A percentile compares a stretch with the other conserved stretches of the same genome.
Conservation (phyloP, 768 basidiomycete genomes). For the Panellus pusillus region DNA sequence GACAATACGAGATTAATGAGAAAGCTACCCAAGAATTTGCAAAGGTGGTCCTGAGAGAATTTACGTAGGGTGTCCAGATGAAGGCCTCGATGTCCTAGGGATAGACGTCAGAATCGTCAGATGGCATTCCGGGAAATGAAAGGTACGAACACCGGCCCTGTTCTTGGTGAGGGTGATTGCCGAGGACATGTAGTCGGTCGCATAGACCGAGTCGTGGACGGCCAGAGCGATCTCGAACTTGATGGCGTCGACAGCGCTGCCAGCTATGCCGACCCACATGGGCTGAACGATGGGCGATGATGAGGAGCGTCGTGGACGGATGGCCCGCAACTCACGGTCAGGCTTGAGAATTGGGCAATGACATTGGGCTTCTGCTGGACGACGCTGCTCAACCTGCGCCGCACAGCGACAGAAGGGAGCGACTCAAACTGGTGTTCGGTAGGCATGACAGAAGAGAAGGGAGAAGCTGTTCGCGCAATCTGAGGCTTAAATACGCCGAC, state of each 20-base stretch:
- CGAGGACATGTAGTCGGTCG: constrained; percentile 71
- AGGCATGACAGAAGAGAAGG: constrained; percentile 45
- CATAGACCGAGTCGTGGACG: constrained; percentile 84
- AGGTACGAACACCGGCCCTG: constrained; percentile 37
- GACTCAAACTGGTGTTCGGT: constrained; percentile 56
- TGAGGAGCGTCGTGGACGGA: constrained; percentile 23
- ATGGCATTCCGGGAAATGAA: too few species aligned
- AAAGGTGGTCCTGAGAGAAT: constrained; percentile 74
- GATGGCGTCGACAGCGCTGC: constrained; percentile 56
- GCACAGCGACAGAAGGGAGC: constrained; percentile 58
- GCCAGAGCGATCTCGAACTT: constrained; percentile 75
- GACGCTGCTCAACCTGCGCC: constrained; percentile 60
- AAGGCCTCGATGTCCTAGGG: constrained; percentile 57
- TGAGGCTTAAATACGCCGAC: constrained; percentile 32
- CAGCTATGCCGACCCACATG: constrained; percentile 86
- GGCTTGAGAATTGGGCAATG: constrained; percentile 54
- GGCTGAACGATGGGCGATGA: constrained; percentile 47
- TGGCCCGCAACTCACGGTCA: constrained; percentile 52
- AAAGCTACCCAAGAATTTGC: constrained; percentile 68
- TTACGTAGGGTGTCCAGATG: constrained; percentile 65
- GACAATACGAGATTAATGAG: background rate
- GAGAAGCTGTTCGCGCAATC: constrained; percentile 19
- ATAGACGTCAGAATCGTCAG: background rate
- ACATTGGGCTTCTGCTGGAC: constrained; percentile 54
- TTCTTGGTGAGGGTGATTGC: constrained; percentile 49